phyloP scores from a whole-genome alignment of 352 stramenopile genomes.

The Phytophthora tentaculata region DNA sequence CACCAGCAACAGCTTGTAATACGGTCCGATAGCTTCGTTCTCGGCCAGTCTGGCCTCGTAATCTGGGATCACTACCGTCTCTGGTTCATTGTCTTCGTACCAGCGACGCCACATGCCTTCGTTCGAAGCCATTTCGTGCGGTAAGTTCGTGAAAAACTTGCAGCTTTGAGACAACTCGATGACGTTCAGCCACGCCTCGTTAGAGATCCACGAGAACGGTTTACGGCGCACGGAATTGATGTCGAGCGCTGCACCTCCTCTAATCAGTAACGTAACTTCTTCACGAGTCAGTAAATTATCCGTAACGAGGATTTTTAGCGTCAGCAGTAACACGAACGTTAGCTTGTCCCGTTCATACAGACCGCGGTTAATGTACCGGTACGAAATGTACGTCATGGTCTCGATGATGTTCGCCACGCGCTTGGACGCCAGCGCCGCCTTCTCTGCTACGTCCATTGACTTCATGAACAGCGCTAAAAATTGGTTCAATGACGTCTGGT shows the following conservation, averaged over 20 bases:
- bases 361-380: conserved; percentile 98
- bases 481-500: conserved; percentile 98
- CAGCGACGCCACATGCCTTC: conserved; percentile 96
- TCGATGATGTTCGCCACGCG: conserved; percentile 99
- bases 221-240: conserved; percentile 97
- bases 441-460: conserved; percentile 97
- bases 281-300: conserved; percentile 92
- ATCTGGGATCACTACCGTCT: conserved; percentile 95
- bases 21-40: conserved; percentile 94
- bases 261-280: conserved; percentile 96
- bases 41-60: conserved; percentile 95
- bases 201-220: conserved; percentile 97
- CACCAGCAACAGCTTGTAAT: conserved; percentile 97
- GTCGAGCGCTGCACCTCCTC: conserved; percentile 95
- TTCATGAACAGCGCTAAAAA: conserved; percentile 98
- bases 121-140: conserved; percentile 96
- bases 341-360: conserved; percentile 99
- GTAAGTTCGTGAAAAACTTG: conserved; percentile 97
- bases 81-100: conserved; percentile 98
- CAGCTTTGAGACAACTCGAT: conserved; percentile 95
- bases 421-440: conserved; percentile 97
- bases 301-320: conserved; percentile 98
- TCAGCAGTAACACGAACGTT: conserved; percentile 97
- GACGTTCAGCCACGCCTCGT: conserved; percentile 98
- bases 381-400: conserved; percentile 99